These are phyloP conservation scores for Boletus sensibilis DNA, from an alignment of 768 basidiomycete genomes.

Conservation along the genomic window DNA sequence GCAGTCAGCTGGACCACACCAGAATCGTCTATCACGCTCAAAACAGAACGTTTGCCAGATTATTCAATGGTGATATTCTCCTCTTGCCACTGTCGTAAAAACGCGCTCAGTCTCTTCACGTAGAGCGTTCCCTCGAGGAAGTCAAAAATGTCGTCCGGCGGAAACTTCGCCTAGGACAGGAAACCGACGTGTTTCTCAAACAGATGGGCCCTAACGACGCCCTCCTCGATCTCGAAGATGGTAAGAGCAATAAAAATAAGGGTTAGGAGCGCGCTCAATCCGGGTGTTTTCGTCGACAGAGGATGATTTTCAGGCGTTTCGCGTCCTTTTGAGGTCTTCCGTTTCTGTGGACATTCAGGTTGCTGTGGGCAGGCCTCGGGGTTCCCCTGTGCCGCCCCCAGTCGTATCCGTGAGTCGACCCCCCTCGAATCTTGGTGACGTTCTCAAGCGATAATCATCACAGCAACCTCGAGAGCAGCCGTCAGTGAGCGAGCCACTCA, in stretches of 20 bases:
- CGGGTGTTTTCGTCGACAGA: constrained; percentile 40
- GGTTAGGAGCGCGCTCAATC: background rate
- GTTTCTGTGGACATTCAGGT: constrained; percentile 40
- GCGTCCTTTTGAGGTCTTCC: constrained; percentile 41
- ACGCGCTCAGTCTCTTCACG: constrained; percentile 6
- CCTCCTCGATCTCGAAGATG: constrained; percentile 72
- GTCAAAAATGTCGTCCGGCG: constrained; percentile 55
- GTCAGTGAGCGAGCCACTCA: background rate
- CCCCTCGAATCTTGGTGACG: background rate
- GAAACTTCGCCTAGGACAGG: constrained; percentile 54
- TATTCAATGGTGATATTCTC: constrained; percentile 39
- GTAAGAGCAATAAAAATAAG: constrained; percentile 35
- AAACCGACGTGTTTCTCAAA: constrained; percentile 37
- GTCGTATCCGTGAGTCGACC: constrained; percentile 12
- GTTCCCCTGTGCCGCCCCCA: background rate
- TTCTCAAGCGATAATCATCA: background rate
- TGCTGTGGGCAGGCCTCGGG: constrained; percentile 12
- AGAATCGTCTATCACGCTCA: constrained; percentile 40
- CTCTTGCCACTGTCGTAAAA: background rate
- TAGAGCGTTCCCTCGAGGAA: constrained; percentile 62
- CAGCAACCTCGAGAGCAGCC: background rate
- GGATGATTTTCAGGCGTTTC: constrained; percentile 78
- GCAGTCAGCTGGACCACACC: constrained; percentile 1
- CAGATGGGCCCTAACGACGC: constrained; percentile 53
- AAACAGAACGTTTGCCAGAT: constrained; percentile 38